A percentile compares a stretch with the other conserved stretches of the same genome.
phyloP scores from a whole-genome alignment of 495 filamentous ascomycete genomes.

The Aeminium ludgeri region DNA sequence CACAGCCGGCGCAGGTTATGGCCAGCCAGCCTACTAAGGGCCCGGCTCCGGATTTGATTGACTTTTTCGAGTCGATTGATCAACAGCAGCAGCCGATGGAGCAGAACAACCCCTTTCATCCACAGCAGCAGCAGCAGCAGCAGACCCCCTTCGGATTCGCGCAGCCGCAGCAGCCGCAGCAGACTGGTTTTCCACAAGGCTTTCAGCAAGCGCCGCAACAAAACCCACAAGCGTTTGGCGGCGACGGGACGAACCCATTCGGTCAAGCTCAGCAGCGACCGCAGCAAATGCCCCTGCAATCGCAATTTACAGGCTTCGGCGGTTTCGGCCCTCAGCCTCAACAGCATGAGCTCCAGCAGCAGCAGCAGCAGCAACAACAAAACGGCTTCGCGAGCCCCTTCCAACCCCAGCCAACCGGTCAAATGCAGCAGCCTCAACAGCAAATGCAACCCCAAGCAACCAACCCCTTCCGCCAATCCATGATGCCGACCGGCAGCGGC shows the following conservation, averaged over 20 bases:
- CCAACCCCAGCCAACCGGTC: slow-evolving; percentile 2
- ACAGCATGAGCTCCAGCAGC: slow-evolving; percentile 22
- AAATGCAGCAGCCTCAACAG: slow-evolving; percentile 14
- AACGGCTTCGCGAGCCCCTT: slow-evolving; percentile 16
- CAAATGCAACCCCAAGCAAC: slow-evolving; percentile 18
- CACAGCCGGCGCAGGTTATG: slow-evolving; percentile 8
- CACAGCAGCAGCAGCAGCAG: slow-evolving; percentile 27
- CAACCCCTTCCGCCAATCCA: slow-evolving; percentile 25
- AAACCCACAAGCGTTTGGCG: slow-evolving; percentile 17
- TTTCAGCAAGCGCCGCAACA: slow-evolving; percentile 23
- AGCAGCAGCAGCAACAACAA: slow-evolving; percentile 22
- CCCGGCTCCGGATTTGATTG: slow-evolving; percentile 72
- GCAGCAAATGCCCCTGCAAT: slow-evolving; percentile 28
- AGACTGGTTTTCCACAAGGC: slow-evolving; percentile 18
- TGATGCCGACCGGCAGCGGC: slow-evolving; percentile 19
- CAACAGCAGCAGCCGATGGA: slow-evolving; percentile 68
- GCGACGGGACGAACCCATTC: slow-evolving; percentile 34
- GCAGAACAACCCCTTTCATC: slow-evolving; percentile 20
- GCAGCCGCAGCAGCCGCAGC: slow-evolving; percentile 25
- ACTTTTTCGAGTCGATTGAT: slow-evolving; percentile 97
- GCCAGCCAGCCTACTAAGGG: slow-evolving; percentile 33
- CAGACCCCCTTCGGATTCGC: slow-evolving; percentile 20
- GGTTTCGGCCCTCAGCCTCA: slow-evolving; percentile 23
- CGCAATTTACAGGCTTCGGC: slow-evolving; percentile 39
- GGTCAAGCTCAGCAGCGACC: slow-evolving; percentile 26